Base-by-base conservation (phyloP, 345 rosid species). In the Aquilaria malaccensis region DNA sequence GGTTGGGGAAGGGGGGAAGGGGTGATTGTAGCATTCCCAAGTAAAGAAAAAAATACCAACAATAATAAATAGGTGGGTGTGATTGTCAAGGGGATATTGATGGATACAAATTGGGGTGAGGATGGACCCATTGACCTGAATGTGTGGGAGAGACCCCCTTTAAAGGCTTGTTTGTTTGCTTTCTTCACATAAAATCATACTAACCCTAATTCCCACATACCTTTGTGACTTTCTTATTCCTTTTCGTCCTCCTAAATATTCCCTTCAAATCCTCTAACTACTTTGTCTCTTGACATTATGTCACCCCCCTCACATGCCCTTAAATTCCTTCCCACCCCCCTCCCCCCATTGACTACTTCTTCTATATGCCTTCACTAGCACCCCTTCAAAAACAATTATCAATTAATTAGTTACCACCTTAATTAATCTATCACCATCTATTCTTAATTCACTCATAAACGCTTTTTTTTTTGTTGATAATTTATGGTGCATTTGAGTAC, bases 201-300 rank as follows among this genome's bases (percentile, higher is more conserved):
- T 65, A 70, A 58, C 65, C 76, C 72, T 59, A 59, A 67, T 56
- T 60, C 69, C 22, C 41, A 56, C 59, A 46, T 30, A 10, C 4
- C 65, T 33, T 51, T 32, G 55, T 58, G 66, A 66, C 59, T 75
- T 76, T 76, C 80, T 68, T 64, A 73, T 70, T 72, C 77, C 67
- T 69, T 76, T 60, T 71, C 76, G 61, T 71, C 66, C 71, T 79
- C 83, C 76, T 74, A 79, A 76, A 70, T 76, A 79, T 79, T 79
- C 79, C 73, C 70, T 67, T 74, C 72, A 66, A 68, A 71, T 61
- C 67, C 67, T 57, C 15, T 41, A 41, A 58, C 62, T 29, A 60
- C 64, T 60, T 47, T 76, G 65, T 70, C 74, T 56, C 31, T 59
- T 37, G 7, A 37, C 61, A 72, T 64, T 66, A 66, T 63, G 72